Base-by-base conservation (phyloP, 2,329 filamentous ascomycete species). In the Alternaria sp. region DNA sequence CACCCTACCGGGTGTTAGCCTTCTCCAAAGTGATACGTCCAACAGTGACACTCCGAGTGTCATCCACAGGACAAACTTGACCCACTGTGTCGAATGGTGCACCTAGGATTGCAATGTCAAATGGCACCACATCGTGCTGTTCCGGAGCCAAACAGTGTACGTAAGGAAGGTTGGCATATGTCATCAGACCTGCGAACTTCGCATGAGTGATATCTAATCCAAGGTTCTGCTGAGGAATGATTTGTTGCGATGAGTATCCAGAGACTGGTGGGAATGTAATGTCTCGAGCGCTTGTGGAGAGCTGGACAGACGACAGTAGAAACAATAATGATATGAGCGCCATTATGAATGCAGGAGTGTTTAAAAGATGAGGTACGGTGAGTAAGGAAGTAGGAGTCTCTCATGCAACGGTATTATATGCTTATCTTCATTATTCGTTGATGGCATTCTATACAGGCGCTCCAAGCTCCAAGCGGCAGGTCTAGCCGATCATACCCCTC, bases 21-120 rank as follows among this genome's bases (percentile, higher is more conserved):
- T 22, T 30, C 9, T 16, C n/a, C 30, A 22, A 22, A n/a, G 7
- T 4, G 44, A 47, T 7, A 7, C 30, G 8, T 11, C 16, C 36
- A 4, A 34, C 11, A 38, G 7, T 18, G 20, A 42, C 24, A 20
- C 53, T 41, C 36, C 5, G 44, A 51, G 16, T 11, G 41, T 36
- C n/a, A 11, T 30, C 30, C 22, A 42, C 12, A 39, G 1, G 14
- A 30, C 24, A 18, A 24, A 5, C 9, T 49, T 38, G 28, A 76
- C 77, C 61, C 65, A 81, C 81, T 5, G 82, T 84, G 65, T 84
- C 82, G 62, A 84, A 84, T 0, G 81, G 81, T 14, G 82, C 82
- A 7, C 82, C 82, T 2, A 84, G 48, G 38, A 84, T 78, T 3
- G 81, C 82, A 64, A 85, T 83, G 63, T 84, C 82, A 63, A 81